Evolutionary conservation across 2,329 filamentous ascomycete genomes (phyloP), one percentile per base, ranked within the genome.

Genomic region (Colletotrichum sublineola): DNA sequence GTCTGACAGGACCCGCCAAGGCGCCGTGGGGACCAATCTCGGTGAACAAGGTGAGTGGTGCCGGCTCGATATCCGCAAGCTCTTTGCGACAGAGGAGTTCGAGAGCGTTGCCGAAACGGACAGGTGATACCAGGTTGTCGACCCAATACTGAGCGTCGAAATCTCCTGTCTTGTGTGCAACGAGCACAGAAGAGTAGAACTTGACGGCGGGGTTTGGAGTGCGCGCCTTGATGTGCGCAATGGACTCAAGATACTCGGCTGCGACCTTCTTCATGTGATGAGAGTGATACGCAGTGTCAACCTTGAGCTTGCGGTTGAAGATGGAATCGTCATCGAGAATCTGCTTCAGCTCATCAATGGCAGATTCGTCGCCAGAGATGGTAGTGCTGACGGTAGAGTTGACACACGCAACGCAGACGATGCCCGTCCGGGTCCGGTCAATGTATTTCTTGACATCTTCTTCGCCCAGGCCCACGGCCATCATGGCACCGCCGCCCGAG

Each of bases 301-400:
- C 73, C n/a, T 58, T 38, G 1, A 76, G 68, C 79, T 73, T 75
- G 11, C 50, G 53, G 55, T 60, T 58, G 46, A 70, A 75, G 52
- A 76, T 58, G 36, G 29, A 42, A 29, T 60, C 46, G 3, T 36
- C 48, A 7, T 75, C 70, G 31, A 79, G 56, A 0, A 77, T 24
- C 1, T 71, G 68, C 0, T 77, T 81, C 14, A 80, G 62, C 56
- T 77, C 79, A 68, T 81, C 82, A n/a, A 73, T 48, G 3, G 61
- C 66, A 3, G 38, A 14, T 2, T 31, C 42, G 48, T 69, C 66
- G 31, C 71, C 71, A 15, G 87, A 88, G 0, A 88, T 81, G 0
- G 88, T 89, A 11, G 86, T 77, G 29, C 84, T 88, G 1, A 79
- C 79, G 0, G 87, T 86, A 31, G 85, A 87, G 79, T 90, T 90